Base-by-base conservation (phyloP, 495 filamentous ascomycete genomes). In the Poronia punctata region DNA sequence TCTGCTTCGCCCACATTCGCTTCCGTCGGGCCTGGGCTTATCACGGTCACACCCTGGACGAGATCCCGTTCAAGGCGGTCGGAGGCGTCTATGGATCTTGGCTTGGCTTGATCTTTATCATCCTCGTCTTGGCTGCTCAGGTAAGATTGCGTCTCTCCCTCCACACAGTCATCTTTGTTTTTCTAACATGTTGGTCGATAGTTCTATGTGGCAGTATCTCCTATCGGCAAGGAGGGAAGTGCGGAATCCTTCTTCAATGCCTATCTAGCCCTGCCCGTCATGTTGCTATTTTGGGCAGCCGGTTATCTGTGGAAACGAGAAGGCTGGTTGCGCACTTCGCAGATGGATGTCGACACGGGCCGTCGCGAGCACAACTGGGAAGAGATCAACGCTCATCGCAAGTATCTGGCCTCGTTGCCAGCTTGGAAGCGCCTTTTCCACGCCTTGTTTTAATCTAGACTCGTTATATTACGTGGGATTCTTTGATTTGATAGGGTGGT, bases 61-160 rank as follows among this genome's bases (percentile, higher is more conserved):
- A 89, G 57, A 72, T 92, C 17, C 79, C 83, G 1, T 92, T 78
- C 65, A 59, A 68, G 41, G 77, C 85, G 9, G 54, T 73, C 12
- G 71, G 75, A 29, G 86, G 86, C 37, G 67, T 86, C 5, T 74
- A 63, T 22, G 85, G 86, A 43, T 82, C 78, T 18, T 86, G 60
- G 37, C 45, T 86, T 11, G 84, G 86, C 17, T 56, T 87, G 1
- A 45, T 54, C 35, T 65, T 89, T 16, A 69, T 72, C 44, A 25
- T 76, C 32, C 41, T 88, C 11, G 76, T 77, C 36, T 56, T 92
- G 3, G 63, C 80, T 34, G 85, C 84, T 25, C 65, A 76, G 58
- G 71, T 75, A 57, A 58, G 67, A 48, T n/a, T 15, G 16, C 36
- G 8, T 14, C 11, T 25, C 16, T 21, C 3, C 0, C 5, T 5